Evolutionary conservation across 192 early-diverging fungal genomes (phyloP), one percentile per base, ranked within the genome.

Genomic region (Backusella westeae): DNA sequence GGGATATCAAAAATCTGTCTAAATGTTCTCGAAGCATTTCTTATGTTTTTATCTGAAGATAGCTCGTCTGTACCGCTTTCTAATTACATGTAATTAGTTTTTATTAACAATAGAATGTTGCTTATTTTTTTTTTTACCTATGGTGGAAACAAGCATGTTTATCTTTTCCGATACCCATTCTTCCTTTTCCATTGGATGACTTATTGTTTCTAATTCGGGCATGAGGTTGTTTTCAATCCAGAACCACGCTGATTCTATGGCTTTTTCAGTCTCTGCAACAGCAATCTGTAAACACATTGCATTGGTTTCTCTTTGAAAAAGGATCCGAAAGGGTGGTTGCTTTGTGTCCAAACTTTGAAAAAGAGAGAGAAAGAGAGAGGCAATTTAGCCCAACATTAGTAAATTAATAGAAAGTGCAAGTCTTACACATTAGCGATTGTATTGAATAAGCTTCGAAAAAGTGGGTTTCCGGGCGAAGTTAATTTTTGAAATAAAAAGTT

Each of bases 371-470:
- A 10, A 10, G 4, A 15, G 35, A 21, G 2, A 10, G 21, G 12
- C 3, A 1, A 6, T 67, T 34, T 41, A 7, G 10, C 32, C 32
- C 32, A 32, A 32, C 32, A 32, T 32, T 44, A n/a, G 42, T 15
- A 39, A 70, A 12, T 14, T 15, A 19, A 21, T 36, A 12, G 32
- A 32, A 26, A 29, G 4, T 34, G 41, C 39, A 56, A 42, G 7
- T 82, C 85, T 78, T 87, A 94, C 90, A 98, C 96, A 83, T 96
- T 98, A 72, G 98, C 96, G 71, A 99, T 93, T 21, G 96, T 97
- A 9, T 92, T 93, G 71, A 96, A 85, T 23, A 99, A 85, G 69
- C 87, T 91, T 68, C 88, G 85, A 69, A 93, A 75, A 72, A 94
- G 82, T 52, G 86, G 80, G 34, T 84, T 89, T 42, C 85, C 83